These are phyloP conservation scores for Ascochyta viciae-villosae DNA, from an alignment of 2,329 filamentous ascomycete genomes.

Conservation along the genomic window DNA sequence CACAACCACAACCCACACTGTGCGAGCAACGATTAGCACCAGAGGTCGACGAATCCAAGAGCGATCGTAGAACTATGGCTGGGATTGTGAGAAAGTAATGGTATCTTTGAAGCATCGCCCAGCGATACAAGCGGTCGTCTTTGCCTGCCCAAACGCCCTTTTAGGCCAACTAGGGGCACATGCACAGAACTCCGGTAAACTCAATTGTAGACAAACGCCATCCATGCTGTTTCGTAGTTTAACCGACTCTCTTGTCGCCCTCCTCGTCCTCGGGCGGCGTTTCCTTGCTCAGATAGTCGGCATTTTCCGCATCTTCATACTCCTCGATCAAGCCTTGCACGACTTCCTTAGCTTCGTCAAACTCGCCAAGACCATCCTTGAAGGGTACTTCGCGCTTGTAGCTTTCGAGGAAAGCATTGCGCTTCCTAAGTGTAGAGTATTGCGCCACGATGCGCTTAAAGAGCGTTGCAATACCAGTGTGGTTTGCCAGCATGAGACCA, in stretches of 20 bases:
- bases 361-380: constrained; percentile 88
- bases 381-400: constrained; percentile 98
- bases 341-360: constrained; percentile 92
- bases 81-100: constrained; percentile 16
- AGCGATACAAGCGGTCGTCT: constrained; percentile 12
- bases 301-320: constrained; percentile 93
- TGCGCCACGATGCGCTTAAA: constrained; percentile 94
- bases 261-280: constrained; percentile 52
- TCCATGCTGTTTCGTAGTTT: constrained; percentile 1
- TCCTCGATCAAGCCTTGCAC: constrained; percentile 90
- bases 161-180: constrained; percentile 2
- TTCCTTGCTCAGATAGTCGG: constrained; percentile 84
- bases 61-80: not conserved
- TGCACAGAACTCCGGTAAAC: constrained; percentile 19
- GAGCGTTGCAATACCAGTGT: constrained; percentile 94
- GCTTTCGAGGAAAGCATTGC: constrained; percentile 93
- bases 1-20: not conserved
- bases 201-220: constrained; percentile 13
- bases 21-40: not conserved
- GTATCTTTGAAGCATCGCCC: constrained; percentile 23
- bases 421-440: constrained; percentile 93
- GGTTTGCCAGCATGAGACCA: constrained; percentile 96
- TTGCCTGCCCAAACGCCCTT: constrained; percentile 19
- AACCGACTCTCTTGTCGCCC: constrained; percentile 41
- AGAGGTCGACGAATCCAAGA: not conserved